Percentiles rank a stretch among this genome's conserved stretches.
phyloP scores from a whole-genome alignment of 768 basidiomycete genomes.

The Mycena polygramma region DNA sequence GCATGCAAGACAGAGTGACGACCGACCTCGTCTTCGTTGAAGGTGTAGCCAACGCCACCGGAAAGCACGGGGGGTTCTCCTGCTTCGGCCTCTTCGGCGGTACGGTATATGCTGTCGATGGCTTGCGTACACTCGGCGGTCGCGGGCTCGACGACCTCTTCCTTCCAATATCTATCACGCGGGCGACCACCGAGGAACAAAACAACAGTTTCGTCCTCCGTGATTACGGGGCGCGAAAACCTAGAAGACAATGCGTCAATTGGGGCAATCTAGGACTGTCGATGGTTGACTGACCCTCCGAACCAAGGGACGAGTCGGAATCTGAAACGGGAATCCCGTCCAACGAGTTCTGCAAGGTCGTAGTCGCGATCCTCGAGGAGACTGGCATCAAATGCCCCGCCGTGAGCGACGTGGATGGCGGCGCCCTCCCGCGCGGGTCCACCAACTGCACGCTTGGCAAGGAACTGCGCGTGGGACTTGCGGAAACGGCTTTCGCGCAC shows the following conservation, averaged over 20 bases:
- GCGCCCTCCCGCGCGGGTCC: neutral
- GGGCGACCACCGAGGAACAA: neutral
- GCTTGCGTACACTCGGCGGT: too few relatives aligned
- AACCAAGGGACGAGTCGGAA: neutral
- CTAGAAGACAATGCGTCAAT: too few relatives aligned
- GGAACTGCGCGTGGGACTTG: neutral
- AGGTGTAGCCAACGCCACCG: too few relatives aligned
- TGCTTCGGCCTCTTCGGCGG: too few relatives aligned
- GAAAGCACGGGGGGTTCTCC: too few relatives aligned
- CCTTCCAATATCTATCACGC: too few relatives aligned
- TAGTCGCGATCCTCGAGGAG: neutral
- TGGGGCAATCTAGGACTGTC: too few relatives aligned
- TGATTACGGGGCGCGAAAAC: too few relatives aligned
- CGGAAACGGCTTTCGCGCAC: conserved; percentile 4
- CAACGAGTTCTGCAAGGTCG: neutral
- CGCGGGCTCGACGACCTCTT: too few relatives aligned
- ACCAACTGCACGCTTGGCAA: neutral
- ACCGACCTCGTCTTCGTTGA: too few relatives aligned
- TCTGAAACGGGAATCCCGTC: neutral
- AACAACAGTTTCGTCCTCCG: neutral
- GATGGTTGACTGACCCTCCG: neutral
- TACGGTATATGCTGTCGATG: too few relatives aligned
- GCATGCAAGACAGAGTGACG: too few relatives aligned
- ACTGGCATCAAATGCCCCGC: neutral
- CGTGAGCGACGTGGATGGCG: neutral